Evolutionary conservation across 352 stramenopile genomes (phyloP).

Genomic region (Globisporangium emineosum): DNA sequence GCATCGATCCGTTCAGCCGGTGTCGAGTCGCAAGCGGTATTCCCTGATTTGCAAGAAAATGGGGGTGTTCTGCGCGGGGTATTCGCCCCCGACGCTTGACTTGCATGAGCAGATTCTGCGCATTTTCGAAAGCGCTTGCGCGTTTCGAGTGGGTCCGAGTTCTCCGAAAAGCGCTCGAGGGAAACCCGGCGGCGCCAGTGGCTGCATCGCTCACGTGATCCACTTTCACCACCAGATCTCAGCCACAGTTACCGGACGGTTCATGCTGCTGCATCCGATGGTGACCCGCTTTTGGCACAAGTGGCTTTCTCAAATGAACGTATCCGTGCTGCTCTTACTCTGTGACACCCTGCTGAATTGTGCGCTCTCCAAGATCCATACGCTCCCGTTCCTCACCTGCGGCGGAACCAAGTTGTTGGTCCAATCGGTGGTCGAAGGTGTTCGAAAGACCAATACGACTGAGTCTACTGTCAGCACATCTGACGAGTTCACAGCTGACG

Average conservation of each 20-base stretch:
- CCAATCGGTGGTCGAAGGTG: neutral
- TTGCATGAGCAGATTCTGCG: constrained; percentile 17
- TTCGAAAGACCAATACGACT: neutral
- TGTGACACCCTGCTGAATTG: neutral
- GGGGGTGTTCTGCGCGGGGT: constrained; percentile 21
- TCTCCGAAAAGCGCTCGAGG: neutral
- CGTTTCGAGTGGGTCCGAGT: neutral
- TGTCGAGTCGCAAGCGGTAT: neutral
- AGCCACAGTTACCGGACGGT: constrained; percentile 17
- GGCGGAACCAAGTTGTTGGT: neutral
- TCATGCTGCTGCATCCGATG: constrained; percentile 17
- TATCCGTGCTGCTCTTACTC: neutral
- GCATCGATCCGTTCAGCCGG: neutral
- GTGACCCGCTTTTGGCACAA: constrained; percentile 18
- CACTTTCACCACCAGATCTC: constrained; percentile 17
- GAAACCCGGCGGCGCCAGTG: neutral
- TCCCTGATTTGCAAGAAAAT: constrained; percentile 14
- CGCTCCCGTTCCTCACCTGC: neutral
- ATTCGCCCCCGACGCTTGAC: constrained; percentile 7
- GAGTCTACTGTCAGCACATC: neutral
- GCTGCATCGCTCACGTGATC: neutral
- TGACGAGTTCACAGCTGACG: neutral
- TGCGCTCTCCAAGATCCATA: constrained; percentile 2
- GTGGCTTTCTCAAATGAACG: constrained; percentile 16
- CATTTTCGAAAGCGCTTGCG: constrained; percentile 15